Evolutionary conservation across 2,329 filamentous ascomycete species (phyloP).

Genomic region (Trichoderma citrinoviride): DNA sequence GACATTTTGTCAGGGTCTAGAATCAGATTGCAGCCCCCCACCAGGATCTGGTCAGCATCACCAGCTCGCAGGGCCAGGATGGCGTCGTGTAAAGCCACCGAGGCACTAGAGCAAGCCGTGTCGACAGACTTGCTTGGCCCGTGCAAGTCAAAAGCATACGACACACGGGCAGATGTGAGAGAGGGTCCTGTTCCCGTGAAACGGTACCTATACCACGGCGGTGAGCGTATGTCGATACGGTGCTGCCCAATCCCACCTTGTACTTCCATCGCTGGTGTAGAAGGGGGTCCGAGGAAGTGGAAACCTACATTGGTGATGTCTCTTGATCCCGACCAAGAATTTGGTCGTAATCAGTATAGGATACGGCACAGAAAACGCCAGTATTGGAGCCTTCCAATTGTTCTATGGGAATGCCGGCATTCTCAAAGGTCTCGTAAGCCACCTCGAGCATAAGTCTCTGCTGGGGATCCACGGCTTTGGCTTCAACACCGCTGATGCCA

Average conservation of each 20-base stretch:
- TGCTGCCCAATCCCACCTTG: background rate
- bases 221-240: background rate
- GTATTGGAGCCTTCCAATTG: slow-evolving; percentile 17
- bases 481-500: slow-evolving; percentile 20
- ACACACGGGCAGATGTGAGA: slow-evolving; percentile 16
- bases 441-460: slow-evolving; percentile 22
- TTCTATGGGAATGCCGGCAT: slow-evolving; percentile 17
- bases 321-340: slow-evolving; percentile 19
- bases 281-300: background rate
- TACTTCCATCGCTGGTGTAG: background rate
- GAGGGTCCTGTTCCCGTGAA: slow-evolving; percentile 20
- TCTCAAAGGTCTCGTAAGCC: slow-evolving; percentile 22
- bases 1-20: slow-evolving; percentile 21
- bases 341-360: slow-evolving; percentile 18
- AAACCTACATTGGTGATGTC: slow-evolving; percentile 16
- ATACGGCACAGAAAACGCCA: slow-evolving; percentile 19
- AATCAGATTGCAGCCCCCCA: slow-evolving; percentile 28
- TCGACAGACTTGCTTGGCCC: slow-evolving; percentile 32
- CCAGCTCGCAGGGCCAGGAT: slow-evolving; percentile 25
- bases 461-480: slow-evolving; percentile 23
- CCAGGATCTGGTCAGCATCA: slow-evolving; percentile 30
- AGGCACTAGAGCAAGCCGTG: slow-evolving; percentile 37
- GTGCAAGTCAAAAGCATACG: slow-evolving; percentile 21
- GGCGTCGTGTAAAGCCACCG: slow-evolving; percentile 34
- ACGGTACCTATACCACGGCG: slow-evolving; percentile 5